These are phyloP conservation scores for Pleurotus cornucopiae DNA, from an alignment of 768 basidiomycete species.

Conservation along the genomic window DNA sequence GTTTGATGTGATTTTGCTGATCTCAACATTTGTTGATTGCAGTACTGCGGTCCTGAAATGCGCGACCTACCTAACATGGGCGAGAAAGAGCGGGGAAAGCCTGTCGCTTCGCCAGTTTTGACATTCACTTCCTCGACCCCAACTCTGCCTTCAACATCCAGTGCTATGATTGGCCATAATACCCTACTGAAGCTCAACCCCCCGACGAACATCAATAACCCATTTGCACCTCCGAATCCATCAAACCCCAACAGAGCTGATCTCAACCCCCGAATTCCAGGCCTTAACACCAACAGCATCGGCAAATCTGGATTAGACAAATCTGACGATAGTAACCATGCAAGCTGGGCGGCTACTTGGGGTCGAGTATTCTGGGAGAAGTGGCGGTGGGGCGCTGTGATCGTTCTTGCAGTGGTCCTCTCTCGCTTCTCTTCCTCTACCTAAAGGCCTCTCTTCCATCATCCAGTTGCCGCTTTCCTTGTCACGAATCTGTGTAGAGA, in stretches of 20 bases:
- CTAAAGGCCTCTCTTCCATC: slow-evolving; percentile 14
- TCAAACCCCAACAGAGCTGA: slow-evolving; percentile 3
- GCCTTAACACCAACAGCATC: neutral
- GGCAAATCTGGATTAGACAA: slow-evolving; percentile 14
- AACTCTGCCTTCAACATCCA: slow-evolving; percentile 13
- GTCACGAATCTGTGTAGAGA: too few species aligned
- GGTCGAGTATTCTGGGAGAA: slow-evolving; percentile 74
- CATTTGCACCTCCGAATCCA: slow-evolving; percentile 16
- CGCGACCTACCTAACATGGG: slow-evolving; percentile 94
- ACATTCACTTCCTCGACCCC: slow-evolving; percentile 12
- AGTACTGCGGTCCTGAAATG: slow-evolving; percentile 69
- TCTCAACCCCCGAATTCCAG: neutral
- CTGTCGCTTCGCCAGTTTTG: slow-evolving; percentile 25
- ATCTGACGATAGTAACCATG: slow-evolving; percentile 22
- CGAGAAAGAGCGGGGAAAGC: slow-evolving; percentile 61
- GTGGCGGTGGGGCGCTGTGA: slow-evolving; percentile 79
- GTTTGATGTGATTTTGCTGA: slow-evolving; percentile 1
- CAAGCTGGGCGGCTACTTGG: slow-evolving; percentile 59
- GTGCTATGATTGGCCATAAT: slow-evolving; percentile 10
- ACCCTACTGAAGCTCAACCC: slow-evolving; percentile 1
- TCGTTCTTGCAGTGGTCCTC: slow-evolving; percentile 73
- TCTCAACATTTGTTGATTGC: slow-evolving; percentile 12
- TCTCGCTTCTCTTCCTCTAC: slow-evolving; percentile 64
- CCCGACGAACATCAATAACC: slow-evolving; percentile 1
- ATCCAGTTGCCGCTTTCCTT: neutral